A percentile compares a stretch with the other conserved stretches of the same genome.
Conservation (phyloP, 345 rosid genomes). For the Boechera retrofracta region DNA sequence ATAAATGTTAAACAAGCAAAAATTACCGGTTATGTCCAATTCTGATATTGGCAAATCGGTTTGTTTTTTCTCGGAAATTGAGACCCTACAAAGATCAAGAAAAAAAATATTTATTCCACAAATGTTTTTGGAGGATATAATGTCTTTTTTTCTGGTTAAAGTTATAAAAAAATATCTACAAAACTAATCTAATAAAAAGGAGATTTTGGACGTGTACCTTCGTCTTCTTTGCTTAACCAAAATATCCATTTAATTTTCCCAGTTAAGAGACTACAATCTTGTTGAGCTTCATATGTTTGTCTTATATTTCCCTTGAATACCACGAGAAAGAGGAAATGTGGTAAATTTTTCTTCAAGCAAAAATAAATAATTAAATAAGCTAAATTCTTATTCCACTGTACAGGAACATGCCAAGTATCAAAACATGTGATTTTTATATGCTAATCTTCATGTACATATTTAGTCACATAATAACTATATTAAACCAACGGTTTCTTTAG, state of each 20-base stretch:
- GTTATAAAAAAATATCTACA: background rate
- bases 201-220: conserved; percentile 25
- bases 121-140: background rate
- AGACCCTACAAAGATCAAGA: conserved; percentile 25
- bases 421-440: conserved; percentile 41
- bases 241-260: conserved; percentile 31
- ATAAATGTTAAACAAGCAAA: background rate
- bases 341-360: conserved; percentile 28
- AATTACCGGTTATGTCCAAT: conserved; percentile 30
- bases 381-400: conserved; percentile 37
- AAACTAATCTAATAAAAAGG: background rate
- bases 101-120: background rate
- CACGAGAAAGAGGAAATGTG: conserved; percentile 2
- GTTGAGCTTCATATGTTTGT: conserved; percentile 15
- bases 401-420: conserved; percentile 45
- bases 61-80: conserved; percentile 36
- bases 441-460: conserved; percentile 36
- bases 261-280: conserved; percentile 16
- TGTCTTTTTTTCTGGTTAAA: background rate
- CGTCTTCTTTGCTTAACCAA: conserved; percentile 36
- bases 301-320: conserved; percentile 13
- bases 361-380: background rate
- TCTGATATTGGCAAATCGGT: conserved; percentile 31
- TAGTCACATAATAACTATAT: background rate
- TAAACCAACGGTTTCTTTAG: conserved; percentile 26